Evolutionary conservation across 768 basidiomycete genomes (phyloP).

Genomic region (Pisolithus tinctorius): DNA sequence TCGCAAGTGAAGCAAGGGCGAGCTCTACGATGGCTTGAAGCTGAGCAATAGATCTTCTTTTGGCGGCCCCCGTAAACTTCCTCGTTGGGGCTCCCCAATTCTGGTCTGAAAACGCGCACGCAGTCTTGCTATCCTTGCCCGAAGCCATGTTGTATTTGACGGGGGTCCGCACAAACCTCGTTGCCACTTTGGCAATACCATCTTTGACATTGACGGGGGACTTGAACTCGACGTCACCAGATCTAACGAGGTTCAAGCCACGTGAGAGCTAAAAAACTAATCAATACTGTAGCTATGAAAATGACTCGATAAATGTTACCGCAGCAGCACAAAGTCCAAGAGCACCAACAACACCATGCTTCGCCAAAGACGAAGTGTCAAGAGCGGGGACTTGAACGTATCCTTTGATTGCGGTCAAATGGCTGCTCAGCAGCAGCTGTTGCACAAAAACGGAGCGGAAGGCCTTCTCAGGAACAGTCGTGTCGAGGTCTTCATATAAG

Average conservation of each 20-base stretch:
- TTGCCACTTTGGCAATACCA: background rate
- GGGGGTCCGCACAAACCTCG: background rate
- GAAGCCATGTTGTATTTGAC: slow-evolving; percentile 3
- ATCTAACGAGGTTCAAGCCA: background rate
- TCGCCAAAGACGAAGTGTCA: background rate
- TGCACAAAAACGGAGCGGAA: background rate
- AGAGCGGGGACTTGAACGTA: background rate
- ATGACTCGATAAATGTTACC: background rate
- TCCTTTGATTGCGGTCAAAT: slow-evolving; percentile 1
- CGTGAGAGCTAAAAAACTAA: background rate
- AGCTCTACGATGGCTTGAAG: no score
- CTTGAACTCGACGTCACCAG: background rate
- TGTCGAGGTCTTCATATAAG: background rate
- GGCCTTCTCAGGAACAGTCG: background rate
- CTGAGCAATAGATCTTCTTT: background rate
- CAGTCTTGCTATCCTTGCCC: slow-evolving; percentile 3
- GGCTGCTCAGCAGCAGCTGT: background rate
- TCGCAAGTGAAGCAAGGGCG: no score
- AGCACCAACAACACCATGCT: background rate
- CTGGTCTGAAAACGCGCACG: slow-evolving; percentile 1
- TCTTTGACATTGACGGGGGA: background rate
- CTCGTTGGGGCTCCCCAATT: slow-evolving; percentile 3
- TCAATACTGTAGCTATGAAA: background rate
- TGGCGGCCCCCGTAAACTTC: background rate
- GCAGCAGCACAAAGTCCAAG: background rate